These are phyloP conservation scores for Paramarasmius palmivorus DNA, from an alignment of 1,284 basidiomycete genomes.

Conservation along the genomic window DNA sequence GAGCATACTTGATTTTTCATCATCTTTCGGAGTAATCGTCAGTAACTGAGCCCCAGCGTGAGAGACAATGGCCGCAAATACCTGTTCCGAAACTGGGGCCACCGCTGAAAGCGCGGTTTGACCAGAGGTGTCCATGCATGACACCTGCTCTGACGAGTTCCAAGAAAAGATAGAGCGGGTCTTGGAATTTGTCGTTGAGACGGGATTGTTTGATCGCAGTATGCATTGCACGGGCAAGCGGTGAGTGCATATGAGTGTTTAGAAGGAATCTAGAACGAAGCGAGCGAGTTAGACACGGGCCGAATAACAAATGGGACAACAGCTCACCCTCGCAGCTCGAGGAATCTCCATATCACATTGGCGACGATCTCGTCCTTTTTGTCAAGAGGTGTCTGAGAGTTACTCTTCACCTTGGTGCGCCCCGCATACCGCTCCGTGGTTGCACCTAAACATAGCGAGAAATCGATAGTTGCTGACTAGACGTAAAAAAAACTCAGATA, in stretches of 20 bases:
- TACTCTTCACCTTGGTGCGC: conserved; percentile 69
- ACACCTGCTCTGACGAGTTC: conserved; percentile 94
- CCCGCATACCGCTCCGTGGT: conserved; percentile 80
- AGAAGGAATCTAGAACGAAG: conserved; percentile 69
- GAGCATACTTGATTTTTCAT: conserved; percentile 89
- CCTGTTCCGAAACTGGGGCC: conserved; percentile 93
- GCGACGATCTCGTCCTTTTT: conserved; percentile 99
- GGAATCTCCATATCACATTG: conserved; percentile 97
- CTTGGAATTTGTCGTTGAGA: conserved; percentile 98
- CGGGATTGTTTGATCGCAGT: conserved; percentile 75
- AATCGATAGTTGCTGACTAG: conserved; percentile 95
- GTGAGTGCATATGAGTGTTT: conserved; percentile 87
- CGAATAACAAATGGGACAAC: conserved; percentile 17
- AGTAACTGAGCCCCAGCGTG: conserved; percentile 6
- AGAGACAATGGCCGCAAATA: conserved; percentile 36
- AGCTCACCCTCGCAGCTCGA: conserved; percentile 88
- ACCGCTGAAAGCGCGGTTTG: conserved; percentile 85
- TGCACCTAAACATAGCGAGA: conserved; percentile 92
- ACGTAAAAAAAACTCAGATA: conserved; percentile 18
- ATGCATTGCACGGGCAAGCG: conserved; percentile 89
- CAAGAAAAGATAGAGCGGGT: conserved; percentile 90
- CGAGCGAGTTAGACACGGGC: conserved; percentile 16
- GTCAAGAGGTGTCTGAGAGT: conserved; percentile 62
- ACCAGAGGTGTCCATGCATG: conserved; percentile 93
- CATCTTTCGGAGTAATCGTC: conserved; percentile 51